Evolutionary conservation across 2,329 filamentous ascomycete species (phyloP).

Genomic region (Penicillium sp.): DNA sequence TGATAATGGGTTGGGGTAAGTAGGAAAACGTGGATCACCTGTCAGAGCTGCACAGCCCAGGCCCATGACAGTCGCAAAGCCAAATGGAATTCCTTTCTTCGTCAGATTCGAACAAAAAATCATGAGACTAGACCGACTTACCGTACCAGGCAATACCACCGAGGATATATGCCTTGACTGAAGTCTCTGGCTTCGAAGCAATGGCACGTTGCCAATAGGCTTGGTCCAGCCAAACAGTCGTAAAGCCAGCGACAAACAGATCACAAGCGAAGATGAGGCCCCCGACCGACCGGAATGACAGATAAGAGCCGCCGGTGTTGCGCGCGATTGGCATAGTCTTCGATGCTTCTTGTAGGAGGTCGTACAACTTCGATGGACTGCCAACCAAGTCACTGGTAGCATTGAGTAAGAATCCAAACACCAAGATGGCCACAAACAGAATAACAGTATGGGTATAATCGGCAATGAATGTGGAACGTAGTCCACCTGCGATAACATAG

Average conservation of each 20-base stretch:
- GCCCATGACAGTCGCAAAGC: slow-evolving; percentile 51
- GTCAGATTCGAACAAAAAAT: neutral
- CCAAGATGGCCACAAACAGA: slow-evolving; percentile 41
- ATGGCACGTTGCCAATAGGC: slow-evolving; percentile 46
- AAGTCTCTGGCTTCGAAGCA: slow-evolving; percentile 42
- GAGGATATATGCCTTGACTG: slow-evolving; percentile 44
- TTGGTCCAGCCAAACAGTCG: slow-evolving; percentile 42
- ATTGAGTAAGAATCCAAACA: slow-evolving; percentile 42
- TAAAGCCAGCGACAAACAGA: slow-evolving; percentile 40
- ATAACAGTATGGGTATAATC: slow-evolving; percentile 47
- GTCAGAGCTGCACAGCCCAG: slow-evolving; percentile 49
- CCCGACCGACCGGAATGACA: slow-evolving; percentile 38
- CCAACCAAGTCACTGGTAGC: slow-evolving; percentile 34
- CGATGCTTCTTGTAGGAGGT: slow-evolving; percentile 37
- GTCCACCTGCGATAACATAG: slow-evolving; percentile 44
- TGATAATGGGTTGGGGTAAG: slow-evolving; percentile 44
- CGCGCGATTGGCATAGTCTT: slow-evolving; percentile 32
- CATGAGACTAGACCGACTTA: neutral
- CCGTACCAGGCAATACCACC: slow-evolving; percentile 39
- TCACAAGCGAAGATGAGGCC: slow-evolving; percentile 42
- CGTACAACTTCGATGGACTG: slow-evolving; percentile 37
- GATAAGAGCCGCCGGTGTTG: slow-evolving; percentile 35
- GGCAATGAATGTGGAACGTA: slow-evolving; percentile 44
- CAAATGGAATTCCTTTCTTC: slow-evolving; percentile 46
- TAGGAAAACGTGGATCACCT: slow-evolving; percentile 50